phyloP scores from a whole-genome alignment of 345 rosid genomes.

The Noccaea bulbosa region DNA sequence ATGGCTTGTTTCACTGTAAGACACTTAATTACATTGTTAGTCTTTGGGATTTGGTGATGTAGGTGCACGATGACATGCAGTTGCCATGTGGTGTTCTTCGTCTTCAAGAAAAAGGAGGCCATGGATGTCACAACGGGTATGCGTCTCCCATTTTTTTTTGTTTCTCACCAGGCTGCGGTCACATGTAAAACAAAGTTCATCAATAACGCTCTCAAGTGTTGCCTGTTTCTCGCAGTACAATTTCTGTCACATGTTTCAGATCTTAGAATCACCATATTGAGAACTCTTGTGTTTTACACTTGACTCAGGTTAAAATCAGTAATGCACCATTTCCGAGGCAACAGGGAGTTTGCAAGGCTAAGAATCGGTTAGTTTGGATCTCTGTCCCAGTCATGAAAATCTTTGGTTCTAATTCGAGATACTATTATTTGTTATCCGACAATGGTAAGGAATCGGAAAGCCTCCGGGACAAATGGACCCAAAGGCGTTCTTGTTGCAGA shows the following conservation, averaged over 20 bases:
- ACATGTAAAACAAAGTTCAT: too few relatives aligned
- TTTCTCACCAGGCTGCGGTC: too few relatives aligned
- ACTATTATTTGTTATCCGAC: neutral
- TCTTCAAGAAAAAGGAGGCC: constrained; percentile 84
- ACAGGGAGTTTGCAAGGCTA: constrained; percentile 83
- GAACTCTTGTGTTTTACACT: constrained; percentile 4
- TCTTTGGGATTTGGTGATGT: constrained; percentile 28
- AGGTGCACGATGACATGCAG: constrained; percentile 86
- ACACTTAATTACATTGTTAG: constrained; percentile 7
- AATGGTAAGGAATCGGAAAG: constrained; percentile 66
- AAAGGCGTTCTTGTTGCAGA: constrained; percentile 89
- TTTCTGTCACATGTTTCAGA: constrained; percentile 7
- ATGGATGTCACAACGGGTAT: constrained; percentile 86
- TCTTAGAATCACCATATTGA: neutral
- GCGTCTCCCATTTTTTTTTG: constrained; percentile 33
- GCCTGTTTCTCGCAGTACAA: constrained; percentile 5
- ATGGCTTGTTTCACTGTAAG: neutral
- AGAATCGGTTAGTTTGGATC: constrained; percentile 68
- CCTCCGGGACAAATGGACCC: constrained; percentile 99
- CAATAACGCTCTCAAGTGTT: neutral
- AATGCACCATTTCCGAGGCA: constrained; percentile 71
- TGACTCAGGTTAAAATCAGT: constrained; percentile 70
- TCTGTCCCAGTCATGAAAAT: neutral
- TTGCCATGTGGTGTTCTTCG: constrained; percentile 95
- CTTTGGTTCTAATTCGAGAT: neutral